A percentile compares a stretch with the other conserved stretches of the same genome.
These are phyloP conservation scores for Epithele typhae DNA, from an alignment of 768 basidiomycete species.

Conservation along the genomic window DNA sequence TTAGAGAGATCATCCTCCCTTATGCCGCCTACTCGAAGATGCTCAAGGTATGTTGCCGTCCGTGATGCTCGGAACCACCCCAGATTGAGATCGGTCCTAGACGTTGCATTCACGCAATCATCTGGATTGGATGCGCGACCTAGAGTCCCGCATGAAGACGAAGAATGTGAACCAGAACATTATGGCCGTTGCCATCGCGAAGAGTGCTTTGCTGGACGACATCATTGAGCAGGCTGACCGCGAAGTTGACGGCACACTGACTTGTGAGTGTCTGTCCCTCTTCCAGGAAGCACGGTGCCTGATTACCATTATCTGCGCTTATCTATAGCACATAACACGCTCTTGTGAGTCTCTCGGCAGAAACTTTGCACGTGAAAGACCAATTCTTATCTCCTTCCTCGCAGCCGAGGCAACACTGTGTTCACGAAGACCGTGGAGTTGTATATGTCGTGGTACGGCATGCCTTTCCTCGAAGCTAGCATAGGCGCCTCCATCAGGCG, in stretches of 20 bases:
- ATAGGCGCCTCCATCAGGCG: slow-evolving; percentile 67
- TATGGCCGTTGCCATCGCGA: slow-evolving; percentile 67
- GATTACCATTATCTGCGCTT: neutral
- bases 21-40: slow-evolving; percentile 56
- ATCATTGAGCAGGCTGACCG: slow-evolving; percentile 64
- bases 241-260: slow-evolving; percentile 66
- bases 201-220: slow-evolving; percentile 58
- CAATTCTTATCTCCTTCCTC: slow-evolving; percentile 19
- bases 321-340: slow-evolving; percentile 62
- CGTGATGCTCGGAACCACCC: neutral
- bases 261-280: too few relatives aligned
- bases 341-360: slow-evolving; percentile 46
- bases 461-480: slow-evolving; percentile 72
- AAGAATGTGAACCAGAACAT: slow-evolving; percentile 59
- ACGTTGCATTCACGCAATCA: slow-evolving; percentile 56
- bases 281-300: too few relatives aligned
- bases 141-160: slow-evolving; percentile 62
- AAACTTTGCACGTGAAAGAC: slow-evolving; percentile 22
- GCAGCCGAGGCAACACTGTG: slow-evolving; percentile 47
- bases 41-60: slow-evolving; percentile 42
- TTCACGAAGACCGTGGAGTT: slow-evolving; percentile 65
- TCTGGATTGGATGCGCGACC: slow-evolving; percentile 70
- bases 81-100: slow-evolving; percentile 29
- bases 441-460: slow-evolving; percentile 81
- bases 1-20: slow-evolving; percentile 78